Evolutionary conservation across 2,329 filamentous ascomycete genomes (phyloP), one percentile per base, ranked within the genome.

Genomic region (Penicillium sp.): DNA sequence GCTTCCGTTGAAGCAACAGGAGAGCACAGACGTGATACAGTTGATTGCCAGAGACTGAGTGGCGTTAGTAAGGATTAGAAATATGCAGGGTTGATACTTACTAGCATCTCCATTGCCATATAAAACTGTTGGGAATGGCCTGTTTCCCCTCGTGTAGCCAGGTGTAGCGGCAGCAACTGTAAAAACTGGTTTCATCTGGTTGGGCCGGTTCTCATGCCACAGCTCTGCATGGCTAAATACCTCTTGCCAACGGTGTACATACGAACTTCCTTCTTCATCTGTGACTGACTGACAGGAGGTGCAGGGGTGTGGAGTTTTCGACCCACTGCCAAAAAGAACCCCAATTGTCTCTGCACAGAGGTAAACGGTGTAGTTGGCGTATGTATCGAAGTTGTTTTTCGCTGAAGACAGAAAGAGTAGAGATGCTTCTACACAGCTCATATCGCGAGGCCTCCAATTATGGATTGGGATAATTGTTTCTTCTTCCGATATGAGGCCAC

Each of bases 301-400:
- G 37, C 59, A 59, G 19, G 62, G 47, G 44, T 63, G 56, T 6
- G 57, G 29, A 6, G 39, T 44, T 29, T 58, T 59, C 5, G 62
- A 56, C 6, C 53, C 51, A 21, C 49, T 27, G 10, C 57, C 59
- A 49, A 69, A 69, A 7, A 80, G 64, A 1, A 81, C 69, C 31
- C 76, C 73, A 3, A 80, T 68, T 0, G 78, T 77, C 24, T 78
- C 76, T 1, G 79, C 80, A 26, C 76, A 74, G 3, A 83, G 68
- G 39, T 80, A 82, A 7, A 83, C 80, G 1, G 79, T 74, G 57
- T 79, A 80, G 54, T 82, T 82, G 19, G 81, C 79, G 67, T 80
- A 81, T n/a, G 76, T 77, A 50, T 80, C 77, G 33, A 81, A 78
- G 7, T 71, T 58, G 7, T 48, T 53, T 22, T 65, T 69, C 3